A percentile compares a stretch with the other conserved stretches of the same genome.
phyloP scores from a whole-genome alignment of 2,329 filamentous ascomycete species.

The Purpureocillium takamizusanense region DNA sequence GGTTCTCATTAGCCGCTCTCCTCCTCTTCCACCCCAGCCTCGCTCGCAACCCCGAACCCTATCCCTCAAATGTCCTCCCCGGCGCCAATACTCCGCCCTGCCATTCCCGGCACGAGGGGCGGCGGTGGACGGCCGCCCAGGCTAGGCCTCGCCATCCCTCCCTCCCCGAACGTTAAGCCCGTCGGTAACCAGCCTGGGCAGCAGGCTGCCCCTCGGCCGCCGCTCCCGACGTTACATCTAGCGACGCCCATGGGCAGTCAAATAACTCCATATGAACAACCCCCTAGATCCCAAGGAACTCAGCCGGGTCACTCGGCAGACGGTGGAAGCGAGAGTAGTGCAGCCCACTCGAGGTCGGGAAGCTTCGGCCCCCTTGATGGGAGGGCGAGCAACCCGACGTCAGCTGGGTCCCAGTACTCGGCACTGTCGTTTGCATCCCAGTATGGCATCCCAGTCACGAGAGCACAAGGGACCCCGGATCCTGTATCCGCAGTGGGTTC shows the following conservation, averaged over 20 bases:
- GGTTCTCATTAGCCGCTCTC: slow-evolving; percentile 10
- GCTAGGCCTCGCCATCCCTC: slow-evolving; percentile 82
- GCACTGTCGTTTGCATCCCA: slow-evolving; percentile 71
- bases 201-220: slow-evolving; percentile 32
- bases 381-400: slow-evolving; percentile 70
- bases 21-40: slow-evolving; percentile 13
- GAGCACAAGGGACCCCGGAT: slow-evolving; percentile 64
- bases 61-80: slow-evolving; percentile 61
- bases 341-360: slow-evolving; percentile 70
- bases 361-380: slow-evolving; percentile 74
- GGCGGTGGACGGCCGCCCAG: slow-evolving; percentile 60
- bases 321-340: slow-evolving; percentile 71
- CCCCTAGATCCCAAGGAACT: slow-evolving; percentile 37
- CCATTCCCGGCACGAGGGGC: slow-evolving; percentile 62
- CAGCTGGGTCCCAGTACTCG: slow-evolving; percentile 81
- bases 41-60: slow-evolving; percentile 23
- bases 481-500: slow-evolving; percentile 84
- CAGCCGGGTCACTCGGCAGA: slow-evolving; percentile 59
- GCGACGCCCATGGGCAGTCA: slow-evolving; percentile 83
- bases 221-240: slow-evolving; percentile 71
- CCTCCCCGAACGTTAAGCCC: slow-evolving; percentile 74
- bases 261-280: slow-evolving; percentile 61
- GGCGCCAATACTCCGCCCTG: slow-evolving; percentile 73
- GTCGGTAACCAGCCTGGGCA: slow-evolving; percentile 43
- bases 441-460: slow-evolving; percentile 56